Evolutionary conservation across 176 grass and related monocot species (phyloP), one percentile per base, ranked within the genome.

Genomic region (Musa troglodytarum): DNA sequence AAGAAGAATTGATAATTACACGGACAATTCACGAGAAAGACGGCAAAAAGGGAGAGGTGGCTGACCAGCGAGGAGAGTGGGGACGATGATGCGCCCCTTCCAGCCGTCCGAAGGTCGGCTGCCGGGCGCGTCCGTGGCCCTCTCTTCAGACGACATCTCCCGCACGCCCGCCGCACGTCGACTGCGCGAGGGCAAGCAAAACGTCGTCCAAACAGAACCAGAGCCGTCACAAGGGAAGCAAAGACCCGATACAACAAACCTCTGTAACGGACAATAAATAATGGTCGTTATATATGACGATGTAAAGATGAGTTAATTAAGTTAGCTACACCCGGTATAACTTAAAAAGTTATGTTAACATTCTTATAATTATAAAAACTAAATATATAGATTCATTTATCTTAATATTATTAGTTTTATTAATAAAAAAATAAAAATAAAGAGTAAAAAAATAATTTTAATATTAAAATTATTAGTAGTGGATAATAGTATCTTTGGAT

Each of bases 81-180:
- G 88, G 20, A 89, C 4, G 25, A 87, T 15, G 84, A 98, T 93
- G 63, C 90, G 88, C 80, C 87, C 80, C 84, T 77, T 93, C 86
- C 86, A 91, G 24, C 83, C 76, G 0, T 56, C 82, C 2, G 80
- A 85, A 10, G 85, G 75, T 8, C 68, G 24, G 50, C 65, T 59
- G 24, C 49, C 50, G 66, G 64, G 17, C 25, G 15, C 52, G 5
- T 2, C 52, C 64, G 21, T 23, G 8, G 72, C 53, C 51, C 52
- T 56, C 53, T 9, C 53, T 15, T 10, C 72, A 22, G 11, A 17
- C 23, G 52, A 25, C n/a, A 56, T 19, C 53, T 24, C 53, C 53
- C 13, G 14, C 72, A 28, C 29, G 20, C 52, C 72, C 17, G 49
- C 49, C 68, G 34, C 68, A 20, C 34, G 68, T 13, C 68, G 11